Conservation (phyloP, 371 early-diverging fungal species). For the Batrachochytrium dendrobatidis region DNA sequence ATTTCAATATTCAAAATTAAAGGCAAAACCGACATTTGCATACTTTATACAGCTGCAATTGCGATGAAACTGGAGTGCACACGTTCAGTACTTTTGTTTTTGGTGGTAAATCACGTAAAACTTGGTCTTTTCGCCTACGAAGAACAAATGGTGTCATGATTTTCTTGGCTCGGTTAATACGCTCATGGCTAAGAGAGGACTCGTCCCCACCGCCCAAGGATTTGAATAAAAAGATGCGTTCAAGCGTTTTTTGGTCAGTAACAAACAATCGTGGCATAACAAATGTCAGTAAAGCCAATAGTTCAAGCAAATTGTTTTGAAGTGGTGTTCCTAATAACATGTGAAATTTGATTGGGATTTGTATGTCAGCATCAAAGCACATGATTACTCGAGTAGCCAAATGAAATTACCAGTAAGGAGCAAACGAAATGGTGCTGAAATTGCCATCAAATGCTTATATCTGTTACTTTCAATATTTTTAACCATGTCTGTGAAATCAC, state of each 20-base stretch:
- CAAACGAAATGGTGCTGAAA: slow-evolving; percentile 56
- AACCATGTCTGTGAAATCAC: slow-evolving; percentile 55
- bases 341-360: slow-evolving; percentile 13
- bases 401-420: slow-evolving; percentile 62
- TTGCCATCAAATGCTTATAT: slow-evolving; percentile 66
- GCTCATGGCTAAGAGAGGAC: slow-evolving; percentile 31
- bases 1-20: neutral
- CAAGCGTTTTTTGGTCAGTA: slow-evolving; percentile 22
- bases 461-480: slow-evolving; percentile 60
- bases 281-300: slow-evolving; percentile 72
- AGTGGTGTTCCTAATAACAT: slow-evolving; percentile 57
- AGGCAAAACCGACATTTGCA: neutral
- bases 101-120: slow-evolving; percentile 59
- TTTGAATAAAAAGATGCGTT: slow-evolving; percentile 6
- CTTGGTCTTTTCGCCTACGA: slow-evolving; percentile 60
- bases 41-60: slow-evolving; percentile 25
- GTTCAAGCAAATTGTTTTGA: slow-evolving; percentile 78
- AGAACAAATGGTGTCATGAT: slow-evolving; percentile 79
- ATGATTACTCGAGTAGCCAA: neutral
- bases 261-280: slow-evolving; percentile 85
- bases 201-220: slow-evolving; percentile 11
- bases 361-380: slow-evolving; percentile 9
- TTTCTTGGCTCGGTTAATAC: slow-evolving; percentile 59
- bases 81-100: slow-evolving; percentile 47
- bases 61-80: slow-evolving; percentile 20